Evolutionary conservation across 2,329 filamentous ascomycete species (phyloP), one percentile per base, ranked within the genome.

Genomic region (Ophiocordyceps camponoti-rufipedis): DNA sequence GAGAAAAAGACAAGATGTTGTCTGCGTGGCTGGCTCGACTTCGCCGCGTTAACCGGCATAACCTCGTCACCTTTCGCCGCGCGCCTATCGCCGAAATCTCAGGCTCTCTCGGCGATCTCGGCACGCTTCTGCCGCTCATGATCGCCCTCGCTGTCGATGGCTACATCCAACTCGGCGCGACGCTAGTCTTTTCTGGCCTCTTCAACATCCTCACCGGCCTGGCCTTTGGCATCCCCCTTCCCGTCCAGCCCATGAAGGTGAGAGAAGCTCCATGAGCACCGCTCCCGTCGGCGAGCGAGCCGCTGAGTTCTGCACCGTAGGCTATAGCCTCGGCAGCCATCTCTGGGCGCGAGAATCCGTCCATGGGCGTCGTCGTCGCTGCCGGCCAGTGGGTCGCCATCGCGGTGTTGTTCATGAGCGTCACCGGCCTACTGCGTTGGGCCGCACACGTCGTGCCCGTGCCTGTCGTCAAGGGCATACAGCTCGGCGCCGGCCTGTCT

Each of bases 251-350:
- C n/a, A 80, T 80, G 76, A 80, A 80, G 66, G 73, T 74, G 47
- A 35, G 48, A 39, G 7, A 9, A 38, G 13, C 5, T 12, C 2
- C 9, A 4, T 12, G 29, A 3, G 29, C 12, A 9, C n/a, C 31
- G 16, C 44, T 50, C 50, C 16, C 10, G 3, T 9, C 10, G 23
- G 23, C 23, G 5, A 12, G 6, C 16, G 31, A 31, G 32, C 3
- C 5, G 28, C 39, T 28, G 19, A 42, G 4, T 28, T 31, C 12
- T 12, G 9, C 13, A 28, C 14, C 18, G 29, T 54, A 78, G 71
- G 88, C 89, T 35, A 93, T 96, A 49, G 88, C 88, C 6, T 85
- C 88, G 1, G 83, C 93, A 0, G 85, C 87, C n/a, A 85, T 95
- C 50, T 75, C 75, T 1, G 69, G 79, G 16, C 74, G 75, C 43